These are phyloP conservation scores for Exsudoporus frostii DNA, from an alignment of 768 basidiomycete genomes.

Conservation along the genomic window DNA sequence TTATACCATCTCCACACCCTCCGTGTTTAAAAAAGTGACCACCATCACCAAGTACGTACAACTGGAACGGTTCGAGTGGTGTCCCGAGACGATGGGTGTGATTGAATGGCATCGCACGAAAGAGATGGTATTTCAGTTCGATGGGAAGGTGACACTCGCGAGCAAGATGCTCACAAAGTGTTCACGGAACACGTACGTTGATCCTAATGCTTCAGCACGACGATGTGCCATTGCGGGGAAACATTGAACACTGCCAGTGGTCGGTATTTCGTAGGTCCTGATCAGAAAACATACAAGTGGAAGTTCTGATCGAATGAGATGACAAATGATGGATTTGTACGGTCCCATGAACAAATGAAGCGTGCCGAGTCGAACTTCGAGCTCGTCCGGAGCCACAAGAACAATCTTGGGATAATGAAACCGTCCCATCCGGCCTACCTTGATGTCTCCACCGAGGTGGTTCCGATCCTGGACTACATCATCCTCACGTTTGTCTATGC, in stretches of 20 bases:
- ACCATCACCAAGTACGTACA: conserved; percentile 27
- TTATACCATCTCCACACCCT: conserved; percentile 21
- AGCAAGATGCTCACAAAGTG: conserved; percentile 13
- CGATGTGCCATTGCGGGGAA: neutral
- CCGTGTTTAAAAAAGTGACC: conserved; percentile 13
- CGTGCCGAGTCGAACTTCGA: conserved; percentile 4
- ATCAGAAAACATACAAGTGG: conserved; percentile 34
- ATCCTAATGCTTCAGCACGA: neutral
- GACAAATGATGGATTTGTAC: neutral
- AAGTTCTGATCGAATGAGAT: conserved; percentile 10
- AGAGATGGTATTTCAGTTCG: conserved; percentile 12
- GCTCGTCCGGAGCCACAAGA: conserved; percentile 25
- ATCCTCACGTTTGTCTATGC: conserved; percentile 26
- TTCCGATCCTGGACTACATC: conserved; percentile 24
- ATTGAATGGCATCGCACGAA: conserved; percentile 24
- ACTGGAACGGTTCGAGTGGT: conserved; percentile 8
- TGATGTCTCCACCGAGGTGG: conserved; percentile 12
- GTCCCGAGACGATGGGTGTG: conserved; percentile 22
- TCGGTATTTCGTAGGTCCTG: conserved; percentile 32
- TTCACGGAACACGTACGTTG: conserved; percentile 16
- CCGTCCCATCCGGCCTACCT: conserved; percentile 23
- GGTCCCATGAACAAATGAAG: conserved; percentile 16
- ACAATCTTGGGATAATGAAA: conserved; percentile 21
- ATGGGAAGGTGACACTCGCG: conserved; percentile 11
- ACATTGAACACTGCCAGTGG: conserved; percentile 16